phyloP scores from a whole-genome alignment of 352 stramenopile genomes.

The Phytophthora fragariaefolia region DNA sequence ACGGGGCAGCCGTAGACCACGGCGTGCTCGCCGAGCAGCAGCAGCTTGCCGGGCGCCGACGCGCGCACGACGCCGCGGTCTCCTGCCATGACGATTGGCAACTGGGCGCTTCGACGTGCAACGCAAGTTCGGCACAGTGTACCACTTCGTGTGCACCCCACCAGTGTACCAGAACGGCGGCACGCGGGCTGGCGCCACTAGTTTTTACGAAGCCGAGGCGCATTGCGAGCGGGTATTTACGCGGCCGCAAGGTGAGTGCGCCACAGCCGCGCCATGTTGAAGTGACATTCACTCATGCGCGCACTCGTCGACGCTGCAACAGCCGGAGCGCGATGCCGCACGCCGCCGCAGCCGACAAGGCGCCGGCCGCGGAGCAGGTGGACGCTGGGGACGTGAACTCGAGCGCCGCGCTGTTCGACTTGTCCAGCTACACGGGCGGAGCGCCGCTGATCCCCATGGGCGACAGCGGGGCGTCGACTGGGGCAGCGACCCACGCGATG shows the following conservation, averaged over 20 bases:
- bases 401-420: constrained; percentile 44
- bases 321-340: too few species aligned
- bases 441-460: constrained; percentile 43
- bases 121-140: constrained; percentile 7
- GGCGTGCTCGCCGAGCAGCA: constrained; percentile 91
- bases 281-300: constrained; percentile 35
- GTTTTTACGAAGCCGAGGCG: constrained; percentile 37
- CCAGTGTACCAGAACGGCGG: not conserved
- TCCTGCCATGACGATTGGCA: constrained; percentile 26
- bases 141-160: not conserved
- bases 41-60: constrained; percentile 88
- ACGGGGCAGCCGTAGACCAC: constrained; percentile 89
- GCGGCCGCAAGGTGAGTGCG: constrained; percentile 4
- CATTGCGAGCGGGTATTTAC: constrained; percentile 34
- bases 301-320: too few species aligned
- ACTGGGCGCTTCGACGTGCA: constrained; percentile 3
- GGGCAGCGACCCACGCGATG: constrained; percentile 12
- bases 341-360: too few species aligned
- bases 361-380: constrained; percentile 14
- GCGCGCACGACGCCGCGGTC: constrained; percentile 44
- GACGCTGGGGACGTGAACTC: constrained; percentile 27
- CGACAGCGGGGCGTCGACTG: not conserved
- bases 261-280: too few species aligned
- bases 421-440: constrained; percentile 57
- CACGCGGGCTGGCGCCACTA: constrained; percentile 7